phyloP scores from a whole-genome alignment of 2,329 filamentous ascomycete genomes.

The Xenoacremonium recifei region DNA sequence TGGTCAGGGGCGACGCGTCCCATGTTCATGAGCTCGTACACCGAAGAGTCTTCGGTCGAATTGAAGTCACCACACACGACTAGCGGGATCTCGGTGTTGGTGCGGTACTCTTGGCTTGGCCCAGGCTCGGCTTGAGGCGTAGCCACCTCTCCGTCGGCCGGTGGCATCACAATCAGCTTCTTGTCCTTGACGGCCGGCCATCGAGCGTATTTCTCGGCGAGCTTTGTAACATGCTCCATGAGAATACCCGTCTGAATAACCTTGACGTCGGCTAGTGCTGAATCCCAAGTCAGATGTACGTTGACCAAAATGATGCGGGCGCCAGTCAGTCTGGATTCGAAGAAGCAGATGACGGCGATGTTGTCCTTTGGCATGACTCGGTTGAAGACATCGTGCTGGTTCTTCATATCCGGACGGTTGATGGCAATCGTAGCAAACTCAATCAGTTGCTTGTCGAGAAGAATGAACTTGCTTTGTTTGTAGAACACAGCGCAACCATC shows the following conservation, averaged over 20 bases:
- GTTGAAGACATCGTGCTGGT: conserved; percentile 96
- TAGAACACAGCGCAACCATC: conserved; percentile 97
- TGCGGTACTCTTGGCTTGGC: conserved; percentile 83
- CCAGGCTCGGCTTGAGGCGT: conserved; percentile 62
- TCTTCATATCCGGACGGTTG: conserved; percentile 94
- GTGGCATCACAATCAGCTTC: conserved; percentile 50
- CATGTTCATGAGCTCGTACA: conserved; percentile 84
- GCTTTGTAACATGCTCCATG: conserved; percentile 85
- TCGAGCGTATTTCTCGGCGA: conserved; percentile 81
- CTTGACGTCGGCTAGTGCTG: conserved; percentile 88
- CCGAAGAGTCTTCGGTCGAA: conserved; percentile 80
- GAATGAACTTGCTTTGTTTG: conserved; percentile 90
- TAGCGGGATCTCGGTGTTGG: conserved; percentile 83
- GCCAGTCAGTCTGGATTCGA: conserved; percentile 90
- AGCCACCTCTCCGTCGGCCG: conserved; percentile 44
- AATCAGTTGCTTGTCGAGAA: conserved; percentile 91
- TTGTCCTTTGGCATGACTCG: conserved; percentile 98
- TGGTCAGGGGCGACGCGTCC: conserved; percentile 79
- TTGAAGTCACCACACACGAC: conserved; percentile 97
- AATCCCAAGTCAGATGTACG: conserved; percentile 94
- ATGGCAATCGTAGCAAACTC: conserved; percentile 92
- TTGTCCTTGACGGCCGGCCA: conserved; percentile 83
- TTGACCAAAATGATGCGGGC: conserved; percentile 90
- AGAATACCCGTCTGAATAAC: conserved; percentile 92
- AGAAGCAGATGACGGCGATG: conserved; percentile 86